Conservation (phyloP, 208 protist species). For the Trichomonas vaginalis region DNA sequence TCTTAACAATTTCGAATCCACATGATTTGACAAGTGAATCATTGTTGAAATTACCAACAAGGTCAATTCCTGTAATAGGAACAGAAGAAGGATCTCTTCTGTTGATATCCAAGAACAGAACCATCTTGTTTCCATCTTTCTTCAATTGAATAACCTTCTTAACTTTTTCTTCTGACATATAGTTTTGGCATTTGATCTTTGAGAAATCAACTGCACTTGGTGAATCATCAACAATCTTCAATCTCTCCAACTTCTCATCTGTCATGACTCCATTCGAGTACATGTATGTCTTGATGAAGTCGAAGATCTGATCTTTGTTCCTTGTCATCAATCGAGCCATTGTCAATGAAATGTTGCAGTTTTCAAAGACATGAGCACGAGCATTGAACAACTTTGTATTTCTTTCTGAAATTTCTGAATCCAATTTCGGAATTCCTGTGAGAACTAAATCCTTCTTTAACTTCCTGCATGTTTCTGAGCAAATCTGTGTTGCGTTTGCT, state of each 20-base stretch:
- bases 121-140: not conserved
- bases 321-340: not conserved
- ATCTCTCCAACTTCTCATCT: not conserved
- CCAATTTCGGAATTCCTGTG: not conserved
- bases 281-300: not conserved
- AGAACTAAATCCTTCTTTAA: not conserved
- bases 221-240: not conserved
- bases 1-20: not conserved
- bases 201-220: not conserved
- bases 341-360: not conserved
- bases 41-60: not conserved
- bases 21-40: not conserved
- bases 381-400: not conserved
- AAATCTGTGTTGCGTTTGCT: not conserved
- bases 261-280: not conserved
- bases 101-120: not conserved
- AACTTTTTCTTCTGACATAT: not conserved
- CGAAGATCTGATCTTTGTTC: not conserved
- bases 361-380: not conserved
- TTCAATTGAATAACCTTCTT: not conserved
- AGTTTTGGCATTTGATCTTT: not conserved
- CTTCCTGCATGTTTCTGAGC: not conserved
- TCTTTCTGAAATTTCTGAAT: not conserved
- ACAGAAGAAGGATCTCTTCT: not conserved
- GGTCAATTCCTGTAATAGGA: not conserved